These are phyloP conservation scores for Amanita exitialis DNA, from an alignment of 768 basidiomycete species.

Conservation along the genomic window DNA sequence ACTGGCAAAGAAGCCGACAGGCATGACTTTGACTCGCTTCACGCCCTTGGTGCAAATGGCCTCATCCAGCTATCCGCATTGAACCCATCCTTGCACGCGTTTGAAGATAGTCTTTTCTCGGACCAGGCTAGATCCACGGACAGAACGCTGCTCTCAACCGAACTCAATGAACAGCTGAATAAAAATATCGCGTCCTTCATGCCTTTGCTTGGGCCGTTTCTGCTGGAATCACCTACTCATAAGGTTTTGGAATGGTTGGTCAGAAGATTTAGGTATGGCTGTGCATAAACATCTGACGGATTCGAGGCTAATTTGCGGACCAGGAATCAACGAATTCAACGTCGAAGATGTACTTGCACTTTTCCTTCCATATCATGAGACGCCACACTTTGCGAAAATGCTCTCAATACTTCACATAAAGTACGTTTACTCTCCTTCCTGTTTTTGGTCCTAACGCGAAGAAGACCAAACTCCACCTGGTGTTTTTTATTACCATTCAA, in stretches of 20 bases:
- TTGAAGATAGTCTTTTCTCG: constrained; percentile 70
- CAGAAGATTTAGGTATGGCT: constrained; percentile 72
- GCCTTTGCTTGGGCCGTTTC: constrained; percentile 63
- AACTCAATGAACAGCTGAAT: constrained; percentile 59
- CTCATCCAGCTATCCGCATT: constrained; percentile 62
- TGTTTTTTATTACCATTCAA: constrained; percentile 68
- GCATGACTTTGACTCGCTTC: constrained; percentile 82
- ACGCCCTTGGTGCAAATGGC: constrained; percentile 72
- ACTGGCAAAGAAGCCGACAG: constrained; percentile 70
- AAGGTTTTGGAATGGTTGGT: constrained; percentile 95
- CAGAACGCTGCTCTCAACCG: constrained; percentile 60
- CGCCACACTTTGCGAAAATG: constrained; percentile 91
- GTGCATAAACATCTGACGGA: neutral
- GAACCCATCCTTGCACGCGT: constrained; percentile 44
- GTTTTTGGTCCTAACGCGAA: constrained; percentile 3
- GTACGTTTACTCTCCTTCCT: constrained; percentile 26
- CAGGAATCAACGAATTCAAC: constrained; percentile 93
- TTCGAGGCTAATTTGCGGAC: neutral
- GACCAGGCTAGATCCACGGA: constrained; percentile 68
- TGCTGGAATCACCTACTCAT: constrained; percentile 72
- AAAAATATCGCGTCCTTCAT: constrained; percentile 51
- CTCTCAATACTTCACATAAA: constrained; percentile 74
- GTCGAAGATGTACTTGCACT: constrained; percentile 64
- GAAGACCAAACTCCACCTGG: constrained; percentile 53
- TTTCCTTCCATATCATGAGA: constrained; percentile 93